These are phyloP conservation scores for Phytophthora aleatoria DNA, from an alignment of 352 stramenopile species.

Conservation along the genomic window DNA sequence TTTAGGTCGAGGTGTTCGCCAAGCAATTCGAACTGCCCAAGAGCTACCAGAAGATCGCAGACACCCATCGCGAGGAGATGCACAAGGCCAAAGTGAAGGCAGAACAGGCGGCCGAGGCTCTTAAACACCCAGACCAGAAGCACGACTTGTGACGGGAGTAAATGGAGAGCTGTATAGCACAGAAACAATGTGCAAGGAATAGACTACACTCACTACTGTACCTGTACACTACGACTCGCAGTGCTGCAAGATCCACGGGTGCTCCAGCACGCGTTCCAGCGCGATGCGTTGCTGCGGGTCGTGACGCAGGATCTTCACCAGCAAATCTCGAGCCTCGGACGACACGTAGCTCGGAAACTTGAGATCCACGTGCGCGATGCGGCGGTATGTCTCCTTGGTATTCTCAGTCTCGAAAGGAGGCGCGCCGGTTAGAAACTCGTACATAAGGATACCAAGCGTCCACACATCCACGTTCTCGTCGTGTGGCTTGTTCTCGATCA, in stretches of 20 bases:
- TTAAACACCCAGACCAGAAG: slow-evolving; percentile 22
- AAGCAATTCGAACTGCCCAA: slow-evolving; percentile 80
- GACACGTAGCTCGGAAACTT: slow-evolving; percentile 94
- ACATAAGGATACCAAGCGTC: slow-evolving; percentile 98
- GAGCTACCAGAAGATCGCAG: slow-evolving; percentile 72
- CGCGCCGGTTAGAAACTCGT: slow-evolving; percentile 97
- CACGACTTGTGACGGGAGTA: background rate
- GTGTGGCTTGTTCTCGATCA: slow-evolving; percentile 98
- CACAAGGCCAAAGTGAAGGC: slow-evolving; percentile 9
- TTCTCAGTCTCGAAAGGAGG: slow-evolving; percentile 98
- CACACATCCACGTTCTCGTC: slow-evolving; percentile 98
- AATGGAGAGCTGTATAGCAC: slow-evolving; percentile 21
- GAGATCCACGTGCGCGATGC: slow-evolving; percentile 97
- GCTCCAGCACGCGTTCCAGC: slow-evolving; percentile 92
- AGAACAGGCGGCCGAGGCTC: slow-evolving; percentile 8
- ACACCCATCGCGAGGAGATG: slow-evolving; percentile 46
- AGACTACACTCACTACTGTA: slow-evolving; percentile 40
- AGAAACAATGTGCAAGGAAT: slow-evolving; percentile 34
- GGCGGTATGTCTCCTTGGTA: slow-evolving; percentile 93
- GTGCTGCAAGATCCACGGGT: slow-evolving; percentile 95
- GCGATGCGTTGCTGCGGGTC: slow-evolving; percentile 94
- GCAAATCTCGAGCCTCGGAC: slow-evolving; percentile 90
- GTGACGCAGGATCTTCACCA: slow-evolving; percentile 96
- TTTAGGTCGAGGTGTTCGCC: slow-evolving; percentile 62
- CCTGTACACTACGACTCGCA: slow-evolving; percentile 43